Evolutionary conservation across 495 filamentous ascomycete species (phyloP).

Genomic region (Hapsidospora chrysogenum): DNA sequence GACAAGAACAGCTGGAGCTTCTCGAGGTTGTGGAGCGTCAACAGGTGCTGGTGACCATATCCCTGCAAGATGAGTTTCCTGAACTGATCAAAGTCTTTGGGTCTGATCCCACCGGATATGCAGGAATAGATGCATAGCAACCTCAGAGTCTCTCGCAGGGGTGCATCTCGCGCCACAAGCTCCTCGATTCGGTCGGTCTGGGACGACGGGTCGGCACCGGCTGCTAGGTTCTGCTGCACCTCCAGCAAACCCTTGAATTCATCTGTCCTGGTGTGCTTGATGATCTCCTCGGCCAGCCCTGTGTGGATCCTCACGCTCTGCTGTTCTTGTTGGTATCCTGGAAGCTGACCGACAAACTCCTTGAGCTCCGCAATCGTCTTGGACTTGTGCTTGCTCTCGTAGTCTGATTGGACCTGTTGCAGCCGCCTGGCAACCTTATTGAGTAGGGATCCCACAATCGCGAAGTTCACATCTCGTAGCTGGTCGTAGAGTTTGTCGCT

Average conservation of each 20-base stretch:
- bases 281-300: conserved; percentile 81
- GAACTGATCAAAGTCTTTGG: conserved; percentile 75
- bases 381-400: conserved; percentile 73
- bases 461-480: conserved; percentile 85
- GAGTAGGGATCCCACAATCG: conserved; percentile 72
- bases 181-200: conserved; percentile 88
- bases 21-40: conserved; percentile 80
- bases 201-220: conserved; percentile 70
- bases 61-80: conserved; percentile 77
- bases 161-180: conserved; percentile 69
- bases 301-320: conserved; percentile 85
- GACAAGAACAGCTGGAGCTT: conserved; percentile 73
- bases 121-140: conserved; percentile 82
- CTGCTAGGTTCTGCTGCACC: conserved; percentile 91
- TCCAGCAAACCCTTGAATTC: conserved; percentile 77
- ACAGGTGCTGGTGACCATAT: conserved; percentile 85
- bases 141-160: conserved; percentile 63
- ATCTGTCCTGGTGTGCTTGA: conserved; percentile 76
- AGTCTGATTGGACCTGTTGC: conserved; percentile 45
- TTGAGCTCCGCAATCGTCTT: conserved; percentile 81
- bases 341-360: conserved; percentile 82
- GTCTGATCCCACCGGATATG: conserved; percentile 73
- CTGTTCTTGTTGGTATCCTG: conserved; percentile 84
- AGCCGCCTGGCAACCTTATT: conserved; percentile 85
- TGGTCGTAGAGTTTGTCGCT: conserved; percentile 82